Evolutionary conservation across 139 green algal genomes (phyloP), one percentile per base, ranked within the genome.

Genomic region (Nannochloris sp.): DNA sequence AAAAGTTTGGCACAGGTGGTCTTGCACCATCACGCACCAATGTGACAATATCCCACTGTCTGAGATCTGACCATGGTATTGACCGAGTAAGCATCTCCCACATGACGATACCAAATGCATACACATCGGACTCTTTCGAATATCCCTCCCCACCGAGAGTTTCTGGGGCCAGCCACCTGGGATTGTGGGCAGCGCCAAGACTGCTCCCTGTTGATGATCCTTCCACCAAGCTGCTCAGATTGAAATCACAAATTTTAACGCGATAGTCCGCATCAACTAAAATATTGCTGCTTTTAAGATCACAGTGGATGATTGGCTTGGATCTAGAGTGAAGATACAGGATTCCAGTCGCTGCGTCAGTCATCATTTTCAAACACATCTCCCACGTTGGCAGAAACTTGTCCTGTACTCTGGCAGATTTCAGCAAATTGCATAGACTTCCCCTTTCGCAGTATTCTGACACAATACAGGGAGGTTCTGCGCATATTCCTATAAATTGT

Each of bases 221-320:
- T 61, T 72, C 67, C 48, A 75, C 48, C 18, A 73, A 62, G 0
- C 71, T 64, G 16, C 57, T 71, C 12, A 84, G 56, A 71, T 78
- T 83, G 58, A 84, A 84, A 64, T 84, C 78, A 10, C 23, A 31
- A 11, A 57, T 36, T 60, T 86, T 86, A 48, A 74, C 68, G 1
- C 57, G 67, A 71, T 71, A 84, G 29, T 73, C 60, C 53, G 64
- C 66, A 63, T 86, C 80, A 10, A 86, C 69, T 23, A 86, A 62
- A 49, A 86, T 29, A 57, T 86, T 86, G 7, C 72, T 59, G 1
- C 53, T 62, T 63, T 85, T 85, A 9, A 85, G 56, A 63, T 85
- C 78, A 23, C 75, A 56, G 57, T 83, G 77, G 36, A 80, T 54
- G 31, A 83, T 80, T 24, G 69, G 65, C 2, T 70, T 75, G 44